Conservation (phyloP, 208 protist species). For the Trypanosoma platydactyli region DNA sequence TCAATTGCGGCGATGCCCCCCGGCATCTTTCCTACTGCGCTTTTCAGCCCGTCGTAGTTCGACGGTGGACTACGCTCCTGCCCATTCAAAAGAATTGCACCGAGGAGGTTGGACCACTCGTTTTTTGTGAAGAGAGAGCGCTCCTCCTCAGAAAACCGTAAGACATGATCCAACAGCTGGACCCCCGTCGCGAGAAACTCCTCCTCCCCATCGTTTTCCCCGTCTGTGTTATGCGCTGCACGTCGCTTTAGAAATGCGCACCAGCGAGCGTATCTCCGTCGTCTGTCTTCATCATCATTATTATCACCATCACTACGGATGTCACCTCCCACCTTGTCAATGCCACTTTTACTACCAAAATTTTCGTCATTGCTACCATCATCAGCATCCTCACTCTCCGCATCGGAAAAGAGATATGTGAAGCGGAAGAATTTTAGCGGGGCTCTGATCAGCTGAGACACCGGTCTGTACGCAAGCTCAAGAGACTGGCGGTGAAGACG, state of each 20-base stretch:
- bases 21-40: constrained; percentile 30
- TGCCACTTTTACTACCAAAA: no score
- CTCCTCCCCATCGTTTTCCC: constrained; percentile 29
- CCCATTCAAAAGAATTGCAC: constrained; percentile 77
- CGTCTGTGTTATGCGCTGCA: constrained; percentile 8
- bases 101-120: constrained; percentile 58
- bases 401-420: constrained; percentile 47
- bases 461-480: constrained; percentile 37
- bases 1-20: constrained; percentile 24
- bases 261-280: constrained; percentile 21
- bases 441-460: constrained; percentile 52
- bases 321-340: not conserved
- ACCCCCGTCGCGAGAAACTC: constrained; percentile 33
- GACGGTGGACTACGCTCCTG: constrained; percentile 72
- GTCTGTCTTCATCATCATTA: constrained; percentile 25
- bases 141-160: constrained; percentile 43
- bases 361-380: no score
- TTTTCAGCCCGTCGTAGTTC: constrained; percentile 42
- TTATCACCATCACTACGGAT: constrained; percentile 3
- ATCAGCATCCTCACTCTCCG: no score
- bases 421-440: constrained; percentile 58
- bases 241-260: constrained; percentile 1
- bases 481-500: constrained; percentile 35
- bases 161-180: constrained; percentile 33
- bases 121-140: constrained; percentile 25